phyloP scores from a whole-genome alignment of 2,329 filamentous ascomycete species.

The Venturiaceae sp. region DNA sequence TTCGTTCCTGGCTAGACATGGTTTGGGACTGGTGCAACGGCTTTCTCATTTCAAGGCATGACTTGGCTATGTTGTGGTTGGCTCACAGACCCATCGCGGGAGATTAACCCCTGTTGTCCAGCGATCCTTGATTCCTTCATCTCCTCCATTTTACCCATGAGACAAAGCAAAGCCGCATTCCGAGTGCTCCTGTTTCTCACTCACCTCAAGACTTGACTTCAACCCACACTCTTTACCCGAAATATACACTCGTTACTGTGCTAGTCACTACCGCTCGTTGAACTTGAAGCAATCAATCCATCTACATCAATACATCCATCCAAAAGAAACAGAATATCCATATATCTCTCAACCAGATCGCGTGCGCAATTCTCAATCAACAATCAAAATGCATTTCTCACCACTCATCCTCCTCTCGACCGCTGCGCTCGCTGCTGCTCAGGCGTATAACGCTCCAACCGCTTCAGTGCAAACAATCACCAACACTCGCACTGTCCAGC shows the following conservation, averaged over 20 bases:
- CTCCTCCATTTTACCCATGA: neutral
- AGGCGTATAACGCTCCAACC: neutral
- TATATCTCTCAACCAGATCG: neutral
- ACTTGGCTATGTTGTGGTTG: neutral
- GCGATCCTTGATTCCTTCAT: too few species aligned
- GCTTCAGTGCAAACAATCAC: neutral
- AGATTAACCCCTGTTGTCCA: neutral
- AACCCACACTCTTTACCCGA: neutral
- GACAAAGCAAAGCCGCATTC: neutral
- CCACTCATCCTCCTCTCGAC: neutral
- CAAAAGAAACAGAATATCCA: neutral
- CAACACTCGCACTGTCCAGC: slow-evolving; percentile 1
- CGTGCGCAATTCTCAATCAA: neutral
- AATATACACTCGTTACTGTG: neutral
- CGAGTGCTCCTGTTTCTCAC: neutral
- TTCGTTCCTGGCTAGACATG: too few species aligned
- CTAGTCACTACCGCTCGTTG: neutral
- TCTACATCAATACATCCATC: neutral
- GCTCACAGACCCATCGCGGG: neutral
- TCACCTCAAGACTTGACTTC: neutral
- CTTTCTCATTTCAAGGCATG: neutral
- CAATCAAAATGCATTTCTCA: neutral
- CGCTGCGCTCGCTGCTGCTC: neutral
- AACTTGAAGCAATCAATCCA: neutral
- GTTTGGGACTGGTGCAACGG: neutral